These are phyloP conservation scores for Pyricularia pennisetigena DNA, from an alignment of 2,329 filamentous ascomycete genomes.

Conservation along the genomic window DNA sequence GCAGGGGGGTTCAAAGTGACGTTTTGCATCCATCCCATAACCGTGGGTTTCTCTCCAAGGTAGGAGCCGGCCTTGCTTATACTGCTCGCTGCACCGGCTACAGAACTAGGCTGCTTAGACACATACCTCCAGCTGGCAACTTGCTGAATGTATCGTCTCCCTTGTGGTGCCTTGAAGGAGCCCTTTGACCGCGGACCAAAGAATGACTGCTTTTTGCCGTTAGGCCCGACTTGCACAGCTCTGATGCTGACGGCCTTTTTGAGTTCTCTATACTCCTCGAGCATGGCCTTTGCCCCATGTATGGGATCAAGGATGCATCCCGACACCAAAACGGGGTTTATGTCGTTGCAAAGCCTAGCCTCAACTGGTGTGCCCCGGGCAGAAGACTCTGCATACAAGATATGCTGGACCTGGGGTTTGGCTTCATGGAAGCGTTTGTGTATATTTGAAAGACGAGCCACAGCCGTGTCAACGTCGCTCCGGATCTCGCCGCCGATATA, in stretches of 20 bases:
- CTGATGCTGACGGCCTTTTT: conserved; percentile 13
- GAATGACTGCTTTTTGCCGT: conserved; percentile 6
- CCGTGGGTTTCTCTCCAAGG: neutral
- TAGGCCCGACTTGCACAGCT: neutral
- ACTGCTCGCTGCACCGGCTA: neutral
- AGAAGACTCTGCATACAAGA: conserved; percentile 15
- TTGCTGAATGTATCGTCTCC: conserved; percentile 7
- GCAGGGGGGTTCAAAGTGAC: neutral
- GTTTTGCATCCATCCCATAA: neutral
- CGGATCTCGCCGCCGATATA: conserved; percentile 10
- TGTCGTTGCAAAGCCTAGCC: conserved; percentile 16
- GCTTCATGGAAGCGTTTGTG: conserved; percentile 7
- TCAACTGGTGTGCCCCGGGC: conserved; percentile 14
- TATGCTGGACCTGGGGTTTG: conserved; percentile 9
- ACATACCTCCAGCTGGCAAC: conserved; percentile 8
- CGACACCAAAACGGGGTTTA: conserved; percentile 15
- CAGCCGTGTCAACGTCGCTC: neutral
- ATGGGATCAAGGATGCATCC: conserved; percentile 19
- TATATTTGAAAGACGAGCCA: conserved; percentile 12
- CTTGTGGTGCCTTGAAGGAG: conserved; percentile 8
- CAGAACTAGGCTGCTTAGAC: neutral
- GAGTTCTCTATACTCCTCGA: conserved; percentile 11
- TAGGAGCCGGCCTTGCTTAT: neutral
- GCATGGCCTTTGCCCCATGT: neutral
- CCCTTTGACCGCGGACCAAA: conserved; percentile 13